phyloP scores from a whole-genome alignment of 2,329 filamentous ascomycete species.

The Pseudocercospora cruenta region DNA sequence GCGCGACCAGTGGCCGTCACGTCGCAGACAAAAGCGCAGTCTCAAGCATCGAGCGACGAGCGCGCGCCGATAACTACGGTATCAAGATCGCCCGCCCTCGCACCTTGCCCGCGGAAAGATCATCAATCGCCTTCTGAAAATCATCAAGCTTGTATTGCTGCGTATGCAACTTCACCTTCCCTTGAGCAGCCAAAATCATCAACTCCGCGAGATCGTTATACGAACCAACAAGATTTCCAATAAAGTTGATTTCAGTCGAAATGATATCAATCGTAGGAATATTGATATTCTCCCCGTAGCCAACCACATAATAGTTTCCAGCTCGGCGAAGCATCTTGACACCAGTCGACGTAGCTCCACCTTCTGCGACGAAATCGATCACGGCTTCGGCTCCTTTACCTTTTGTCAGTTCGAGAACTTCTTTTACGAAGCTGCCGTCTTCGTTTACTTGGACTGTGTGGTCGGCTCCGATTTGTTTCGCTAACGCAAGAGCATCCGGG shows the following conservation, averaged over 20 bases:
- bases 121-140: slow-evolving; percentile 34
- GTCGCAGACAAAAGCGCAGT: too few species aligned
- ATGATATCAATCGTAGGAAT: slow-evolving; percentile 33
- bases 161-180: slow-evolving; percentile 33
- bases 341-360: slow-evolving; percentile 31
- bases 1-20: too few species aligned
- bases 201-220: slow-evolving; percentile 33
- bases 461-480: slow-evolving; percentile 33
- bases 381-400: slow-evolving; percentile 33
- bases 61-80: slow-evolving; percentile 8
- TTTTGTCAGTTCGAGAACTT: slow-evolving; percentile 30
- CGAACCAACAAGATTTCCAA: slow-evolving; percentile 30
- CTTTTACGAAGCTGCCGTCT: slow-evolving; percentile 29
- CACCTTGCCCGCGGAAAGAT: slow-evolving; percentile 29
- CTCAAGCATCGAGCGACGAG: too few species aligned
- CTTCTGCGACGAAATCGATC: slow-evolving; percentile 34
- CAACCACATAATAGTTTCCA: slow-evolving; percentile 35
- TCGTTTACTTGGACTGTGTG: slow-evolving; percentile 27
- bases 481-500: slow-evolving; percentile 28
- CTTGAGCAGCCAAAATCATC: slow-evolving; percentile 32
- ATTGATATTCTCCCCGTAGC: slow-evolving; percentile 32
- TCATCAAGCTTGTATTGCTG: slow-evolving; percentile 33
- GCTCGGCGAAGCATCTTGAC: slow-evolving; percentile 33
- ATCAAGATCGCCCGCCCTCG: slow-evolving; percentile 31
- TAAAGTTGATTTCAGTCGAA: slow-evolving; percentile 34